Base-by-base conservation (phyloP, 1,284 basidiomycete species). In the Moniliophthora roreri region DNA sequence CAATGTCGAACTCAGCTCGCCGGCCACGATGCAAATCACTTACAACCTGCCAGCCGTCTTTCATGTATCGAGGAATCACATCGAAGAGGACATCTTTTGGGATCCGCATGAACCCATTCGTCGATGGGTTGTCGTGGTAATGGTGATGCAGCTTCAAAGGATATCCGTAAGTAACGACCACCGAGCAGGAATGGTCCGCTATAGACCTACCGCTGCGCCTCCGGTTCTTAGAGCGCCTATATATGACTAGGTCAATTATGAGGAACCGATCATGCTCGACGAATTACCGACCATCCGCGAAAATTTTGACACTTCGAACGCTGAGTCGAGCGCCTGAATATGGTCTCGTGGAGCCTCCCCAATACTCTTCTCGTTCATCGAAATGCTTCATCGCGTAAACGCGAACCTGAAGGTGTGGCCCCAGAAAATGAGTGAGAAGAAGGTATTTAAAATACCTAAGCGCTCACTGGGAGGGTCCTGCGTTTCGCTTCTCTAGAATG, bases 191-290 rank as follows among this genome's bases (percentile, higher is more conserved):
- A n/a, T n/a, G n/a, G n/a, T n/a, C n/a, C n/a, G n/a, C n/a, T n/a
- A 37, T 15, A 1, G 0, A 9, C 85, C 56, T 63, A 93, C 91
- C 53, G 87, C 80, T 65, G 87, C 84, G 77, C 85, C 86, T 1
- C 78, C 80, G 56, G 85, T 81, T 52, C 79, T 70, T 73, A 85
- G 87, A 62, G 44, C 44, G 16, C 44, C 44, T 46, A 18, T n/a
- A 4, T 6, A 10, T 10, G 11, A n/a, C 21, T 15, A 46, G 24
- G 9, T n/a, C 9, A 16, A 15, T 28, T 16, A 10, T 15, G 4
- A 28, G n/a, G n/a, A n/a, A n/a, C 5, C 24, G 13, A 18, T 15
- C 2, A 23, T 51, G 48, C 18, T 35, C 32, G n/a, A 50, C 39
- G 20, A 15, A n/a, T 16, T 20, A 45, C 44, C 2, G 24, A 51